A percentile compares a stretch with the other conserved stretches of the same genome.
Conservation (phyloP, 2,329 filamentous ascomycete genomes). For the Pezicula carpinea region DNA sequence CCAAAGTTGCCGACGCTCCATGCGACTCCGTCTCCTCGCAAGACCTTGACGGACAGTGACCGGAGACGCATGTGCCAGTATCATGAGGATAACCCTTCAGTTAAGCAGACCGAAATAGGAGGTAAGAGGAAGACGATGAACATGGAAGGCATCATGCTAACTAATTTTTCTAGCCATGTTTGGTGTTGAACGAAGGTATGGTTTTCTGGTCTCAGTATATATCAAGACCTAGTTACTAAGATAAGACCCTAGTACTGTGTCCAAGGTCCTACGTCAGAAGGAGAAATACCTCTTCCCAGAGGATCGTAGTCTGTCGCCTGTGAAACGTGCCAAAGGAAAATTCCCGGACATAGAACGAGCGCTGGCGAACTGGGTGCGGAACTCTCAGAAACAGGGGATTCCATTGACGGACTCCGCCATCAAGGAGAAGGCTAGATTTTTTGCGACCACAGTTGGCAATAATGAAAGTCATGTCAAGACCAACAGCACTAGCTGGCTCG, state of each 20-base stretch:
- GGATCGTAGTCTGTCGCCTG: conserved; percentile 72
- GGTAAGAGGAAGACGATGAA: conserved; percentile 42
- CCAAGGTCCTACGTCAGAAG: conserved; percentile 90
- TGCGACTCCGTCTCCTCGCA: conserved; percentile 63
- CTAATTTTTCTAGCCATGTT: conserved; percentile 63
- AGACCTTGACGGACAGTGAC: conserved; percentile 87
- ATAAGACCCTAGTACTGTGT: conserved; percentile 73
- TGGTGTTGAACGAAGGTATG: conserved; percentile 93
- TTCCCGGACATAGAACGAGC: conserved; percentile 89
- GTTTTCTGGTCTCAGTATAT: background rate
- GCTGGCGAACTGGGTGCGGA: conserved; percentile 80
- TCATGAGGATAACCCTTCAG: conserved; percentile 81
- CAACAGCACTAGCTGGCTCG: conserved; percentile 75
- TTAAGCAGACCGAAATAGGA: conserved; percentile 96
- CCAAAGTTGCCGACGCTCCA: conserved; percentile 46
- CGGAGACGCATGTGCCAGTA: conserved; percentile 91
- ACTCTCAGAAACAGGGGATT: conserved; percentile 71
- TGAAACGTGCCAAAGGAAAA: conserved; percentile 80
- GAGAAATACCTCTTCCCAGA: conserved; percentile 87
- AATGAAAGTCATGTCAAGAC: conserved; percentile 68
- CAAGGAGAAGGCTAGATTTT: conserved; percentile 76
- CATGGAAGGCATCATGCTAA: conserved; percentile 15
- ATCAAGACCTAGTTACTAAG: conserved; percentile 13
- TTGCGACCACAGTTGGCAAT: conserved; percentile 68
- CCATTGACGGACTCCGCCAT: conserved; percentile 76